Base-by-base conservation (phyloP, 768 basidiomycete genomes). In the Flagelloscypha sp. region DNA sequence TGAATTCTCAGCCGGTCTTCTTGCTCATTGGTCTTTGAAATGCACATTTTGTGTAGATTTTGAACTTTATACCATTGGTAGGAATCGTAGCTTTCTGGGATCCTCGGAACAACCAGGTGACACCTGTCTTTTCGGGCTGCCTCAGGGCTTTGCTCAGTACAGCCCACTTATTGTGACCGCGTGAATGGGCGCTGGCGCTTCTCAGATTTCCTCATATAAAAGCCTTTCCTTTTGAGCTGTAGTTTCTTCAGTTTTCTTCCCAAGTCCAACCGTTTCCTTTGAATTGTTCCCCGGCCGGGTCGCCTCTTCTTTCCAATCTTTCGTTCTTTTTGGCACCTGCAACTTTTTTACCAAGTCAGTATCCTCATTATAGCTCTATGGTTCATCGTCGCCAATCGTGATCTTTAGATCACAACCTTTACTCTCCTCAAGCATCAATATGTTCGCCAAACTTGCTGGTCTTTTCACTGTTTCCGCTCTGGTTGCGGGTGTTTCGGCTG, bases 391-490 rank as follows among this genome's bases (percentile, higher is more conserved):
- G 33, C 21, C n/a, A 21, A 5, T 27, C 20, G 21, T 31, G 17
- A 15, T 27, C 46, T 44, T 36, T 30, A 42, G 30, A 48, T 47
- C 32, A 33, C 46, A 44, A 44, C 42, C 38, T 41, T 46, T 47
- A 22, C 33, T 38, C 37, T 39, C 43, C 45, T 31, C 35, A 42
- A 38, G 40, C 41, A 46, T 50, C 50, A 58, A 45, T 46, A 62
- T 62, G 61, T 61, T 62, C 45, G 54, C 58, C 43, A 61, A 58
- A 45, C 39, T 59, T 42, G 48, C 50, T 45, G 44, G 50, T 33
- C 38, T 48, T 31, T 46, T 56, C 29, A 29, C 43, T 24, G 50
- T 52, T 37, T 48, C 54, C 46, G 50, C 56, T 27, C 42, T 61
- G 40, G 49, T 52, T 46, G 47, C 49, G 29, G 48, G 53, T 35